These are phyloP conservation scores for Arctium lappa DNA, from an alignment of 129 eudicot species.

Conservation along the genomic window DNA sequence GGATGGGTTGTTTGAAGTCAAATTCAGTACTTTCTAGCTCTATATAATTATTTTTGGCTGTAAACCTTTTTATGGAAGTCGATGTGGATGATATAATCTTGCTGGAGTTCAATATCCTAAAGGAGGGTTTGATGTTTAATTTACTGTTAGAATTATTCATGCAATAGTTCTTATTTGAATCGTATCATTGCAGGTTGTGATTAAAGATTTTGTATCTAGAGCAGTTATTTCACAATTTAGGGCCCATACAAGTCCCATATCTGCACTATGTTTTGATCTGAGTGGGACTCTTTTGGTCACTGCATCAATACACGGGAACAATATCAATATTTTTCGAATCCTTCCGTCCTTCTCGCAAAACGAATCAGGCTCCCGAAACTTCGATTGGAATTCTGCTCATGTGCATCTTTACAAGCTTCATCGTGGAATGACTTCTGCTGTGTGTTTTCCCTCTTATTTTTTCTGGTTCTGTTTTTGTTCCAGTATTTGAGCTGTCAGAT, in stretches of 20 bases:
- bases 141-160: neutral
- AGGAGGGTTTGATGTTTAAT: neutral
- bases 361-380: conserved; percentile 57
- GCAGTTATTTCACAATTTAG: conserved; percentile 82
- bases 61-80: no score
- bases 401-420: conserved; percentile 93
- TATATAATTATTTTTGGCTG: no score
- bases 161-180: conserved; percentile 3
- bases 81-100: neutral
- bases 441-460: conserved; percentile 30
- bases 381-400: conserved; percentile 80
- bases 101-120: neutral
- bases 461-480: neutral
- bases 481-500: neutral
- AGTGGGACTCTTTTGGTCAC: conserved; percentile 98
- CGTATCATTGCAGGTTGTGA: conserved; percentile 56
- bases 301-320: conserved; percentile 89
- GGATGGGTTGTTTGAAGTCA: no score
- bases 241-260: conserved; percentile 90
- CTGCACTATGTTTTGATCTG: conserved; percentile 94
- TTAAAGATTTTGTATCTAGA: conserved; percentile 69
- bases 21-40: no score
- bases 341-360: conserved; percentile 60
- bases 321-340: conserved; percentile 82
- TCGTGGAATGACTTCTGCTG: conserved; percentile 96